Evolutionary conservation across 164 flowering plant species (phyloP), one percentile per base, ranked within the genome.

Genomic region (Annona cherimola): DNA sequence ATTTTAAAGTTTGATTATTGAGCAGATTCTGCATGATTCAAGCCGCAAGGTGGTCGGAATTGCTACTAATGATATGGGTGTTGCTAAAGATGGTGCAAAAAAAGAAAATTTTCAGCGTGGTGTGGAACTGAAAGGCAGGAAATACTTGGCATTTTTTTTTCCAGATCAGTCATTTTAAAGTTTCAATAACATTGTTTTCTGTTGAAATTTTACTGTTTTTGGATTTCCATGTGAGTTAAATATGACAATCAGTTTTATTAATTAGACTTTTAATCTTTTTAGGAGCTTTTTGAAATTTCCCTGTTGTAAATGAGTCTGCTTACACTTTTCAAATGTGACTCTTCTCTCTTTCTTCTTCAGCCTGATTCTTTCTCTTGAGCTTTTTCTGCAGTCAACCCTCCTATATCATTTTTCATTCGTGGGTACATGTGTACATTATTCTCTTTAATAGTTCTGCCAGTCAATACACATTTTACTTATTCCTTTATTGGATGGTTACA

Each of bases 61-160:
- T 84, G 93, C 81, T 77, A 93, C 98, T 44, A 91, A 89, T 85
- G 98, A 95, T 77, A 86, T 93, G 97, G 99, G 99, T 73, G 74
- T 95, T 66, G 86, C 91, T 46, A 95, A 91, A 79, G 92, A 91
- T 83, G 97, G 98, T 63, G 82, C 92, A 64, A 89, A 80, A 81
- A 95, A 75, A 82, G 93, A 84, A 67, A 93, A 60, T 71, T 95
- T 87, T 83, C 96, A 95, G 78, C 91, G 77, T 70, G 99, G 99
- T 70, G 98, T 95, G 71, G 92, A 85, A 80, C 69, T 93, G 71
- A 93, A 80, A 85, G 99, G 99, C 74, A 76, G 63, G 82, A 59
- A n/a, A 63, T 76, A 62, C 45, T 71, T 42, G 46, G 57, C 61
- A 61, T 68, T 42, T 50, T 66, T 70, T 43, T 61, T 65, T 54